Percentiles rank a stretch among this genome's conserved stretches.
Conservation (phyloP, 345 rosid species). For the Sisymbrium altissimum region DNA sequence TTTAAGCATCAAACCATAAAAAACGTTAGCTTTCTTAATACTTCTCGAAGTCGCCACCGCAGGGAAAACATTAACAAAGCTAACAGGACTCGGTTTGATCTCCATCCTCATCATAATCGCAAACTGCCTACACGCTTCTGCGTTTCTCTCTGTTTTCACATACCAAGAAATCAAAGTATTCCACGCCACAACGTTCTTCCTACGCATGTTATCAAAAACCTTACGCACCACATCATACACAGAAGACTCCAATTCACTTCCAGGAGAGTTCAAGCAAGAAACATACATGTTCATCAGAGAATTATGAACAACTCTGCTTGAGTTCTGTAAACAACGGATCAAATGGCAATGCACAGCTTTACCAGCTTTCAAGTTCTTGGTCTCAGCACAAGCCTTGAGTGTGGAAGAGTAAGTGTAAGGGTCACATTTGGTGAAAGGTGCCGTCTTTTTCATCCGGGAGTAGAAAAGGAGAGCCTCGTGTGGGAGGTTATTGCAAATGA, state of each 20-base stretch:
- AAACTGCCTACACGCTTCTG: slow-evolving; percentile 54
- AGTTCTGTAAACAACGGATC: slow-evolving; percentile 57
- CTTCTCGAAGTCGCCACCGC: slow-evolving; percentile 53
- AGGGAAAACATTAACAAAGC: slow-evolving; percentile 77
- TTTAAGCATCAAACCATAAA: slow-evolving; percentile 67
- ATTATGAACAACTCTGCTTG: slow-evolving; percentile 71
- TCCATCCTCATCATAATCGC: slow-evolving; percentile 63
- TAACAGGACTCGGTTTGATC: slow-evolving; percentile 62
- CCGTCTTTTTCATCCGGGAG: slow-evolving; percentile 54
- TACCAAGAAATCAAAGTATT: slow-evolving; percentile 81
- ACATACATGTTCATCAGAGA: slow-evolving; percentile 81
- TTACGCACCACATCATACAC: slow-evolving; percentile 54
- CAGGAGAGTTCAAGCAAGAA: slow-evolving; percentile 41
- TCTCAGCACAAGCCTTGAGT: slow-evolving; percentile 76
- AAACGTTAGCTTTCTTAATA: slow-evolving; percentile 44
- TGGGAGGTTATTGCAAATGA: slow-evolving; percentile 74
- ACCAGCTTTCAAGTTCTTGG: slow-evolving; percentile 50
- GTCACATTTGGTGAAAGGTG: slow-evolving; percentile 50
- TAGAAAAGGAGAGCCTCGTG: slow-evolving; percentile 70
- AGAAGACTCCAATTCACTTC: slow-evolving; percentile 20
- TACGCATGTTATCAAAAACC: slow-evolving; percentile 61
- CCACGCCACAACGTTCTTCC: slow-evolving; percentile 76
- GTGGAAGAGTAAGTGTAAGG: slow-evolving; percentile 83
- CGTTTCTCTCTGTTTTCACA: slow-evolving; percentile 57
- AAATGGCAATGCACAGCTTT: slow-evolving; percentile 80